Percentiles rank a stretch among this genome's conserved stretches.
Evolutionary conservation across 345 rosid genomes (phyloP).

Genomic region (Luvunga scandens): DNA sequence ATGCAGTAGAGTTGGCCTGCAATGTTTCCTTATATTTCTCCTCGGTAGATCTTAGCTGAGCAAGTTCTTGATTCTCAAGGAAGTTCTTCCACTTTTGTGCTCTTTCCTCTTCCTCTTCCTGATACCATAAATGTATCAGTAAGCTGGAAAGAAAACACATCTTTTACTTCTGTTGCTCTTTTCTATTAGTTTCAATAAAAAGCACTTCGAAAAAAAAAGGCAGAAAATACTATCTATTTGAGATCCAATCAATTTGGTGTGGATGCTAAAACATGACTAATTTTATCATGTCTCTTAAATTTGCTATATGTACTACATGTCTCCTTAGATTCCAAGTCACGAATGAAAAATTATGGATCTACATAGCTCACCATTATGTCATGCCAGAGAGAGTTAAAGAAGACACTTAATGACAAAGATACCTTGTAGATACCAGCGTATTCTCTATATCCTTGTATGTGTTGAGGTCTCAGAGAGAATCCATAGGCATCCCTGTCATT

Average conservation of each 20-base stretch:
- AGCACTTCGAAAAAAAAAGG: background rate
- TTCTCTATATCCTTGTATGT: slow-evolving; percentile 70
- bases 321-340: background rate
- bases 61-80: slow-evolving; percentile 47
- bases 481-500: slow-evolving; percentile 78
- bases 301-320: background rate
- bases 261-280: background rate
- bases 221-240: background rate
- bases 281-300: background rate
- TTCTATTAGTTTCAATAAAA: slow-evolving; percentile 3
- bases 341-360: background rate
- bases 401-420: background rate
- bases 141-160: slow-evolving; percentile 11
- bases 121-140: slow-evolving; percentile 26
- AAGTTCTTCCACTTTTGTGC: slow-evolving; percentile 66
- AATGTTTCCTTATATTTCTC: slow-evolving; percentile 24
- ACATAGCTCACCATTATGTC: background rate
- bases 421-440: slow-evolving; percentile 71
- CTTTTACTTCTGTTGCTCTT: slow-evolving; percentile 2
- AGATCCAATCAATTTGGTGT: background rate
- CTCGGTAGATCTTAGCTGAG: slow-evolving; percentile 24
- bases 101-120: slow-evolving; percentile 97
- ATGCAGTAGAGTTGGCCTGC: slow-evolving; percentile 20
- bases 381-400: background rate
- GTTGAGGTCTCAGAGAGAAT: slow-evolving; percentile 97